These are phyloP conservation scores for Rhynchospora pubera DNA, from an alignment of 176 grass and related monocot species.

Conservation along the genomic window DNA sequence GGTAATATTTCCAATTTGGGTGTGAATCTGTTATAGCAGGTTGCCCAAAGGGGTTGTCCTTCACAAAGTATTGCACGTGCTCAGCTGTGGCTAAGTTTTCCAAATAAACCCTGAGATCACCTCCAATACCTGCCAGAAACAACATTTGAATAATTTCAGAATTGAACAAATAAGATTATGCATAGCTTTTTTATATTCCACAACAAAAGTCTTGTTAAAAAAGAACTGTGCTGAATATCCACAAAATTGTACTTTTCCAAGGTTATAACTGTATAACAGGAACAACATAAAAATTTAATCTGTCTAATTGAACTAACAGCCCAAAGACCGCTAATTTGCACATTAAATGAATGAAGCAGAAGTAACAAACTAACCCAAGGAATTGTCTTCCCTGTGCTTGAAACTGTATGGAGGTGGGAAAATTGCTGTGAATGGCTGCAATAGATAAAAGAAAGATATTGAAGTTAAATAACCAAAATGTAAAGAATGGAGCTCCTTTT, in stretches of 20 bases:
- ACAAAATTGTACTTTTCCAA: background rate
- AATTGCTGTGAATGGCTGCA: conserved; percentile 71
- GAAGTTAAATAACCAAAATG: background rate
- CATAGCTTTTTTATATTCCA: background rate
- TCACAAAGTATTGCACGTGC: conserved; percentile 56
- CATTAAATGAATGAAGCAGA: background rate
- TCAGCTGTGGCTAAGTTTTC: conserved; percentile 47
- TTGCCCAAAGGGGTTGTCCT: conserved; percentile 76
- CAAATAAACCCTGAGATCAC: conserved; percentile 80
- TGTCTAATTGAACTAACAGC: background rate
- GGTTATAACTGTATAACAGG: background rate
- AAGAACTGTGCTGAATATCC: background rate
- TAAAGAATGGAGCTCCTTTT: background rate
- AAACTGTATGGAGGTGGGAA: conserved; percentile 59
- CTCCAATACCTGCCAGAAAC: conserved; percentile 49
- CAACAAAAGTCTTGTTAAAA: background rate
- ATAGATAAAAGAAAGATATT: conserved; percentile 5
- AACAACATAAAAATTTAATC: background rate
- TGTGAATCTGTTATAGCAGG: conserved; percentile 55
- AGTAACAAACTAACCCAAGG: conserved; percentile 46
- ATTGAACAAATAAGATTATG: conserved; percentile 8
- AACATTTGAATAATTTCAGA: conserved; percentile 21
- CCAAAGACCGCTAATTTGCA: background rate
- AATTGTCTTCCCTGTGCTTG: conserved; percentile 46
- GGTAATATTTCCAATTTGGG: conserved; percentile 79